phyloP scores from a whole-genome alignment of 768 basidiomycete genomes.

The Gloeophyllum trabeum region DNA sequence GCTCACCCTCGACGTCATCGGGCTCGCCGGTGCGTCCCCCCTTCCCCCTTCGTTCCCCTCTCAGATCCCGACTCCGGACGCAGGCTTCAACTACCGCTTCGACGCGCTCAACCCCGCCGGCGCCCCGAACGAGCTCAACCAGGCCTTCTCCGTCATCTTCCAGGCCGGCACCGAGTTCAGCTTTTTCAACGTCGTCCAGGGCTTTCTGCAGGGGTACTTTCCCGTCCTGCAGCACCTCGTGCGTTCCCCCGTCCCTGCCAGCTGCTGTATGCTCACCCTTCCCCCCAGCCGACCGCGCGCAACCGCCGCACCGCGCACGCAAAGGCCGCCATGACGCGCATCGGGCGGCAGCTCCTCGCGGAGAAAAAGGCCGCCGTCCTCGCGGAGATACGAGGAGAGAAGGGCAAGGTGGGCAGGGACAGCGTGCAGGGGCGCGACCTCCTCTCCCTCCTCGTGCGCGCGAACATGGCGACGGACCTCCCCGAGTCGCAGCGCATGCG shows the following conservation, averaged over 20 bases:
- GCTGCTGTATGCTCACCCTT: constrained; percentile 1
- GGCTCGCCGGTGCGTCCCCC: constrained; percentile 21
- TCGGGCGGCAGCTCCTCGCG: constrained; percentile 13
- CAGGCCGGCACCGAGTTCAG: neutral
- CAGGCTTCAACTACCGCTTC: constrained; percentile 25
- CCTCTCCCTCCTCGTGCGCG: constrained; percentile 46
- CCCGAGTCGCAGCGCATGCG: constrained; percentile 41
- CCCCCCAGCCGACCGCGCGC: constrained; percentile 3
- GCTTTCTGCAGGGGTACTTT: constrained; percentile 9
- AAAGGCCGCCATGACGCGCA: constrained; percentile 5
- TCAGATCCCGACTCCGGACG: neutral
- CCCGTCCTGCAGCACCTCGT: constrained; percentile 15
- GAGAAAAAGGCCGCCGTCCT: constrained; percentile 22
- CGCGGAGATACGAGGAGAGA: constrained; percentile 11
- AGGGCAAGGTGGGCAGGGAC: constrained; percentile 21
- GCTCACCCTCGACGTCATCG: constrained; percentile 30
- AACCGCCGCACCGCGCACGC: constrained; percentile 5
- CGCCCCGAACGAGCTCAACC: constrained; percentile 18
- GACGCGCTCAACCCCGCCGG: constrained; percentile 16
- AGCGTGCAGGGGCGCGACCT: constrained; percentile 35
- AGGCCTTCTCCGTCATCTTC: constrained; percentile 18
- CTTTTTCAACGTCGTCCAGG: too few relatives aligned
- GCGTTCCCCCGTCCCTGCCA: neutral
- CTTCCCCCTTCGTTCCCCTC: neutral
- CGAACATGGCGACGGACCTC: constrained; percentile 53